Base-by-base conservation (phyloP, 768 basidiomycete genomes). In the Leccinum boreale region DNA sequence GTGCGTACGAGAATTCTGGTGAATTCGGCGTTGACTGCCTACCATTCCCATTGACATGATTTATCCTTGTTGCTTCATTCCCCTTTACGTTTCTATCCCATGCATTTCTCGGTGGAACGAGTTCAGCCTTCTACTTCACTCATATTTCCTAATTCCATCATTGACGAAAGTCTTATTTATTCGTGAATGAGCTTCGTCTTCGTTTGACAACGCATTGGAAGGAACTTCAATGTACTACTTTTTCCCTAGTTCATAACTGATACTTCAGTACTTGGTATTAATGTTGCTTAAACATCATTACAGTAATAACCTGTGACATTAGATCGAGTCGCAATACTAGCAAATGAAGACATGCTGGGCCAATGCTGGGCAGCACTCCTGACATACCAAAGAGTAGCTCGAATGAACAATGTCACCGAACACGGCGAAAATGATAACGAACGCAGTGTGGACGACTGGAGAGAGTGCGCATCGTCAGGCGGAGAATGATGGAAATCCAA, bases 1-100 rank as follows among this genome's bases (percentile, higher is more conserved):
- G 72, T 79, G 80, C 58, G 74, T 89, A 42, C 74, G 82, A 58
- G 79, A 82, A 53, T 83, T 77, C 58, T 86, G 85, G 85, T 73
- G 61, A 74, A 58, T 21, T 50, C 39, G 23, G 23, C 26, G 28
- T 50, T 47, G 42, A 53, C 45, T 52, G 39, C 19, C 45, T 42
- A 10, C 46, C 39, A 33, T 56, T 50, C 45, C 44, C 31, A 36
- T 44, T 52, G 53, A 50, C 51, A 51, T 48, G 47, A 59, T 57
- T 53, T 53, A 56, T 50, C 50, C 56, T 24, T 58, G 48, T 52
- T 66, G 52, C 61, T 69, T 54, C 54, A 62, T 65, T 62, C 58
- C 52, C 54, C 39, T 56, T 66, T 57, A 44, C 46, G 28, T 42
- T 53, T 53, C 44, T 53, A 49, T 50, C 45, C 36, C 28, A 17